These are phyloP conservation scores for Pontederia crassipes DNA, from an alignment of 176 grass and related monocot genomes.

Conservation along the genomic window DNA sequence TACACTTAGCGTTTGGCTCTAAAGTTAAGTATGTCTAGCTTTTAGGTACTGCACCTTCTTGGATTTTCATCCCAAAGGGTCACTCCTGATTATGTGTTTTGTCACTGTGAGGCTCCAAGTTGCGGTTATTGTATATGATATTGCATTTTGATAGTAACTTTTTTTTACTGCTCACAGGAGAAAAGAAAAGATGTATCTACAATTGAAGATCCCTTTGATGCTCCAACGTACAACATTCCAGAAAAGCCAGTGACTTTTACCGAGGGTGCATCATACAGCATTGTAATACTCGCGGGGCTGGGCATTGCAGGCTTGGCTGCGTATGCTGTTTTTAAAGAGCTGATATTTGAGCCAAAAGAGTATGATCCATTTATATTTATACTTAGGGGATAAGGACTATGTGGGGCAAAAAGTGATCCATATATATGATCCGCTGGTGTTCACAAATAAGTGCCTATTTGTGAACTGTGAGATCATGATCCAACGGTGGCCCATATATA, in stretches of 20 bases:
- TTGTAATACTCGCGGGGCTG: conserved; percentile 79
- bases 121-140: neutral
- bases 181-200: conserved; percentile 59
- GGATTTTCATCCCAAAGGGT: too few species aligned
- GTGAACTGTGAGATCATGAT: too few species aligned
- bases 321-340: conserved; percentile 95
- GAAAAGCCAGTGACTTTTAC: conserved; percentile 87
- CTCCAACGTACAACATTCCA: conserved; percentile 86
- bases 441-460: too few species aligned
- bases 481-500: too few species aligned
- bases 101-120: neutral
- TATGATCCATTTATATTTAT: conserved; percentile 18
- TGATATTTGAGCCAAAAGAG: conserved; percentile 99
- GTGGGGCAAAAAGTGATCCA: too few species aligned
- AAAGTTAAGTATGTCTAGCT: too few species aligned
- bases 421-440: too few species aligned
- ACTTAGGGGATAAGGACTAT: too few species aligned
- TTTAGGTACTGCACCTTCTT: too few species aligned
- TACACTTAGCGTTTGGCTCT: too few species aligned
- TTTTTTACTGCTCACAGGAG: conserved; percentile 27
- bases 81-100: neutral
- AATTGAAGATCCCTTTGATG: conserved; percentile 85
- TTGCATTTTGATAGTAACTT: conserved; percentile 13
- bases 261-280: conserved; percentile 86
- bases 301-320: conserved; percentile 78